Base-by-base conservation (phyloP, 2,329 filamentous ascomycete genomes). In the Phyllosticta capitalensis region DNA sequence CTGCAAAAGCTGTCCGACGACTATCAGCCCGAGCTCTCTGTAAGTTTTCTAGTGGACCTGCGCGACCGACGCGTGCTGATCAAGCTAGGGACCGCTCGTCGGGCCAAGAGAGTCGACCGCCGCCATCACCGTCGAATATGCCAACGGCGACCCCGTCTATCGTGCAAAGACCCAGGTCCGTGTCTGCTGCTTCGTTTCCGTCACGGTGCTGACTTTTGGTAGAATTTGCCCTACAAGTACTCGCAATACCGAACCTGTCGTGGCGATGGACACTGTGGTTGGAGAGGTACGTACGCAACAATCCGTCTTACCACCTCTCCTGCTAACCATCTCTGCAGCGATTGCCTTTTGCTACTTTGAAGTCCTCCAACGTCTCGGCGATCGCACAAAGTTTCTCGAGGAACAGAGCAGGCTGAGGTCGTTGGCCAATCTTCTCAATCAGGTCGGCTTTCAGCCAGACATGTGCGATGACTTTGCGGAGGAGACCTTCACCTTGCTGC, bases 191-290 rank as follows among this genome's bases (percentile, higher is more conserved):
- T 28, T 24, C 19, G 48, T 51, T 30, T 38, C 10, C 30, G 24
- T 21, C 52, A 24, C 58, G 55, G 51, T 57, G 53, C 59, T 52
- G 51, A 55, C 54, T 49, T n/a, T 21, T 51, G 9, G 30, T 66
- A 95, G 91, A 82, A 86, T 20, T 81, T 99, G 58, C 88, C 91
- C 6, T 81, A 86, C 67, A 90, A 87, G 60, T 96, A 95, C 73
- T 89, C 90, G 20, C 86, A 91, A 71, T 96, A 92, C 70, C 89
- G 94, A 59, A 87, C 87, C 10, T 85, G 96, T 71, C 86, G 88
- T 73, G 92, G 94, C 57, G 92, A 97, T 75, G 94, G 94, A 61
- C 95, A 95, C 71, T 97, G 94, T 75, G 94, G 92, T 68, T 97
- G 94, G 92, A 84, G 92, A 87, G 94, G 92, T 96, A 81, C 78